A percentile compares a stretch with the other conserved stretches of the same genome.
Evolutionary conservation across 495 filamentous ascomycete species (phyloP).

Genomic region (Daldinia bambusicola): DNA sequence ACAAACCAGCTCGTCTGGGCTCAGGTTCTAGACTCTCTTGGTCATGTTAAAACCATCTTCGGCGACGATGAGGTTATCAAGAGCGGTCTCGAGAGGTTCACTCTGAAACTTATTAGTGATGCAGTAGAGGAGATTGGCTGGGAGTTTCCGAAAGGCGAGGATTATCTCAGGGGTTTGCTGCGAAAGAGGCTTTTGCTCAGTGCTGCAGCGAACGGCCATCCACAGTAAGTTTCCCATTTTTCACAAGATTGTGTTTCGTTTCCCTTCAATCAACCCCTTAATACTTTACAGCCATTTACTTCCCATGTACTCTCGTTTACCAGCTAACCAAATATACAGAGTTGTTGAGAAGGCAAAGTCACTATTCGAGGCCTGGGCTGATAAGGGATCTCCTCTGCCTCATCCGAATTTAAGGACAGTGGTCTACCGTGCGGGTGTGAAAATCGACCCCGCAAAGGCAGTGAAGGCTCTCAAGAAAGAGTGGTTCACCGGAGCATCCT

Average conservation of each 20-base stretch:
- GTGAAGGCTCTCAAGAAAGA: constrained; percentile 78
- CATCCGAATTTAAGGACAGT: constrained; percentile 80
- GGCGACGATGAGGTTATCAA: constrained; percentile 64
- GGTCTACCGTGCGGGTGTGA: constrained; percentile 81
- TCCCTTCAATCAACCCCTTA: not conserved
- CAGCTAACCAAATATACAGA: constrained; percentile 52
- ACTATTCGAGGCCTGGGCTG: constrained; percentile 79
- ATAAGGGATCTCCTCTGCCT: constrained; percentile 71
- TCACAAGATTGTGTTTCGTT: not conserved
- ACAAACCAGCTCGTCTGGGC: constrained; percentile 88
- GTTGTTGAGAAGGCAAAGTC: constrained; percentile 74
- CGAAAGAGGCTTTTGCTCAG: constrained; percentile 80
- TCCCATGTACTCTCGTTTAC: not conserved
- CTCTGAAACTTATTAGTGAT: constrained; percentile 72
- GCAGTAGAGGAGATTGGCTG: constrained; percentile 85
- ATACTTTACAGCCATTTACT: not conserved
- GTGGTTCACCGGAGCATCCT: constrained; percentile 79
- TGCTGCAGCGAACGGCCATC: constrained; percentile 78
- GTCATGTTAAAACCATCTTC: constrained; percentile 61
- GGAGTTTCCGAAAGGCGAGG: constrained; percentile 78
- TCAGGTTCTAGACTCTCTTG: constrained; percentile 77
- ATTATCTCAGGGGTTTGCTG: constrained; percentile 82
- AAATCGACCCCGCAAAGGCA: constrained; percentile 72
- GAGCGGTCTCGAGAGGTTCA: constrained; percentile 76
- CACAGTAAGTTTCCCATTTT: constrained; percentile 64